Percentiles rank a stretch among this genome's conserved stretches.
These are phyloP conservation scores for Euclidium syriacum DNA, from an alignment of 345 rosid species.

Conservation along the genomic window DNA sequence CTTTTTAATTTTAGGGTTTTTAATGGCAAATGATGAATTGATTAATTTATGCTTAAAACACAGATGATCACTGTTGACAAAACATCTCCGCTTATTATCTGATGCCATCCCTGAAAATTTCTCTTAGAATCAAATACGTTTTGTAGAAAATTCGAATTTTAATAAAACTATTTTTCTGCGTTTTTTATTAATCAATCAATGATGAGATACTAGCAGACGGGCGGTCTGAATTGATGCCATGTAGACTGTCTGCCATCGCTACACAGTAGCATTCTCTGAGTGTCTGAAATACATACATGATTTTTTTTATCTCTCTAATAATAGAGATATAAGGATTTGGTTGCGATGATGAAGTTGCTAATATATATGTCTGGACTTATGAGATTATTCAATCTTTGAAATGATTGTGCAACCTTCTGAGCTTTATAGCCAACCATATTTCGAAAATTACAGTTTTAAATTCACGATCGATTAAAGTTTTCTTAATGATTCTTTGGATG, in stretches of 20 bases:
- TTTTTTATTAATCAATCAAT: background rate
- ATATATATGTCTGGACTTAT: constrained; percentile 37
- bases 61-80: constrained; percentile 23
- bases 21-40: constrained; percentile 31
- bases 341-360: constrained; percentile 14
- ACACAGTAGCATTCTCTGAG: constrained; percentile 26
- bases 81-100: constrained; percentile 38
- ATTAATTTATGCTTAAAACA: constrained; percentile 31
- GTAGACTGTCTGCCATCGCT: constrained; percentile 35
- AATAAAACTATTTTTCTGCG: background rate
- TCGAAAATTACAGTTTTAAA: too few species aligned
- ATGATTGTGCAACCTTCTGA: constrained; percentile 21
- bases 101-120: constrained; percentile 17
- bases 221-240: constrained; percentile 40
- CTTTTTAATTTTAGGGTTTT: background rate
- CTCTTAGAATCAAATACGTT: background rate
- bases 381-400: constrained; percentile 24
- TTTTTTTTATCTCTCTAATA: background rate
- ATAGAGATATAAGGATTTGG: background rate
- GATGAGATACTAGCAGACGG: constrained; percentile 39
- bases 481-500: too few species aligned
- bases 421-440: background rate
- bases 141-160: background rate
- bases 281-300: too few species aligned
- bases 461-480: too few species aligned